phyloP scores from a whole-genome alignment of 441 rosid species.

The Erysimum pusillum region DNA sequence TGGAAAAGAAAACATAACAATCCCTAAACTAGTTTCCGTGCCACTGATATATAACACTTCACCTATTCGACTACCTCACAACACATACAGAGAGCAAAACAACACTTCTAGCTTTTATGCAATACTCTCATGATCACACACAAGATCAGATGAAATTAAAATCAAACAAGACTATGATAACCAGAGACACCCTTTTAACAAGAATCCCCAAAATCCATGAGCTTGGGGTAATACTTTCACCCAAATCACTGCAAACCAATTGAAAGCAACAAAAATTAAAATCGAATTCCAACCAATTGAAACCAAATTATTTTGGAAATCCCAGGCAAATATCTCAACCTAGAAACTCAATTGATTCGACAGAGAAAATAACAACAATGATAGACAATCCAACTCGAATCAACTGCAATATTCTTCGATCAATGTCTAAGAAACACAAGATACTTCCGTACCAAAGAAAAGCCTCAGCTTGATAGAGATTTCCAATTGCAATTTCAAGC shows the following conservation, averaged over 20 bases:
- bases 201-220: constrained; percentile 23
- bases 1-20: not conserved
- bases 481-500: constrained; percentile 34
- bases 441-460: not conserved
- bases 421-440: constrained; percentile 5
- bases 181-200: not conserved
- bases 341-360: constrained; percentile 8
- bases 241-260: constrained; percentile 1
- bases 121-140: constrained; percentile 1
- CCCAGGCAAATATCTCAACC: constrained; percentile 34
- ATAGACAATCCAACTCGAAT: not conserved
- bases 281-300: not conserved
- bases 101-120: not conserved
- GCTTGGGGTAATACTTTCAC: constrained; percentile 1
- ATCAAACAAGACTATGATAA: constrained; percentile 14
- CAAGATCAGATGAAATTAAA: constrained; percentile 18
- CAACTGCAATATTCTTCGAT: constrained; percentile 12
- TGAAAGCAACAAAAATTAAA: not conserved
- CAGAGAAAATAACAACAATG: not conserved
- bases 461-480: constrained; percentile 14
- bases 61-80: not conserved
- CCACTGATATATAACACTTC: not conserved
- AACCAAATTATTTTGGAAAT: not conserved
- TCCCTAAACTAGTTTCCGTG: not conserved
- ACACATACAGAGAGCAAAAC: constrained; percentile 1